Evolutionary conservation across 2,329 filamentous ascomycete genomes (phyloP).

Genomic region (Proliferodiscus dingleyae): DNA sequence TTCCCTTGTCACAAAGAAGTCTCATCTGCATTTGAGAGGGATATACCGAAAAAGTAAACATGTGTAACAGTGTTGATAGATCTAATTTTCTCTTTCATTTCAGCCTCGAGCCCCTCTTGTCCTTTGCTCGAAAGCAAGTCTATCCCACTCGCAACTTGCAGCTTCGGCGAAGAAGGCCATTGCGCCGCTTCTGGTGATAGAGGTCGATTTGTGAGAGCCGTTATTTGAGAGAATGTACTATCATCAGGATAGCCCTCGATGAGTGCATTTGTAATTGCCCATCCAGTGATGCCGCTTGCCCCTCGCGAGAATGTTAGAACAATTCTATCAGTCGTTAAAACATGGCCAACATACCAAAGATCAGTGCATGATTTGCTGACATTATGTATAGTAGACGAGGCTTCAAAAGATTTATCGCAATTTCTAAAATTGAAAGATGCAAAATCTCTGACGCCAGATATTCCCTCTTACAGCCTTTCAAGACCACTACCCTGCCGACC

Average conservation of each 20-base stretch:
- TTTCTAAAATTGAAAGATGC: too few relatives aligned
- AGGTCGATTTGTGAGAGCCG: conserved; percentile 29
- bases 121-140: conserved; percentile 35
- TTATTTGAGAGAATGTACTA: conserved; percentile 27
- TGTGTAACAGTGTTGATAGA: conserved; percentile 37
- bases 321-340: too few relatives aligned
- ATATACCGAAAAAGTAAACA: conserved; percentile 34
- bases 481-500: too few relatives aligned
- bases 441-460: too few relatives aligned
- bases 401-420: too few relatives aligned
- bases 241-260: conserved; percentile 27
- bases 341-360: too few relatives aligned
- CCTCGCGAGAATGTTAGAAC: too few relatives aligned
- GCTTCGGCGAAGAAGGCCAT: conserved; percentile 20
- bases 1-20: too few relatives aligned
- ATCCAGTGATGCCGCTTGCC: conserved; percentile 30
- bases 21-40: not conserved
- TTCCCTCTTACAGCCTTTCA: too few relatives aligned
- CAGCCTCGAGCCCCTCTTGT: conserved; percentile 19
- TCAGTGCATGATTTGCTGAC: not conserved
- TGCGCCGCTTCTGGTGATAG: conserved; percentile 14
- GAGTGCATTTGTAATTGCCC: conserved; percentile 29
- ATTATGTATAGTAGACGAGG: too few relatives aligned
- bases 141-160: conserved; percentile 35
- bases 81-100: conserved; percentile 28